phyloP scores from a whole-genome alignment of 2,329 filamentous ascomycete genomes.

The Penicillium brasilianum region DNA sequence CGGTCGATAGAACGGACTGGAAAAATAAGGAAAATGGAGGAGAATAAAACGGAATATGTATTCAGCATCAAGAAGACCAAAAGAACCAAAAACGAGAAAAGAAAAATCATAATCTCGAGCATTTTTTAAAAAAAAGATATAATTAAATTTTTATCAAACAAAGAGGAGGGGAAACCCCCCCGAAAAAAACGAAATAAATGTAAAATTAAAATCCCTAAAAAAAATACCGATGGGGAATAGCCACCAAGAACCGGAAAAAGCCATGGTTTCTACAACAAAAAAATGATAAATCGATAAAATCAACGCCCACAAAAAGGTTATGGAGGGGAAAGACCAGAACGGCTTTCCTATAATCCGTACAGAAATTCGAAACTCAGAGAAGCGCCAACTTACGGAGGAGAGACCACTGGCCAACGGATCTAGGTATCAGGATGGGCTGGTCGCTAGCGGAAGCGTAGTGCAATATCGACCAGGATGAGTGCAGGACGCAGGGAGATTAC shows the following conservation, averaged over 20 bases:
- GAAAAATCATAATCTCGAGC: not conserved
- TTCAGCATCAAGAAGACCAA: not conserved
- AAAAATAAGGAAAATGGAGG: conserved; percentile 20
- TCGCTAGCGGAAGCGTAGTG: conserved; percentile 46
- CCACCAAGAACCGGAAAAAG: not conserved
- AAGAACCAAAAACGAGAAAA: not conserved
- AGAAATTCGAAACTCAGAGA: not conserved
- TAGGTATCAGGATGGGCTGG: conserved; percentile 40
- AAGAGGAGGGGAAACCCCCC: not conserved
- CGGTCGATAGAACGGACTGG: not conserved
- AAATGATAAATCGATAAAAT: conserved; percentile 23
- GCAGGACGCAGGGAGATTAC: conserved; percentile 39
- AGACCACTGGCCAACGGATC: conserved; percentile 28
- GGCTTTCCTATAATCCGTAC: not conserved
- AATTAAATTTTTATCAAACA: not conserved
- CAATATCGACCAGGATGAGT: conserved; percentile 46
- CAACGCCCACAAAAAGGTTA: not conserved
- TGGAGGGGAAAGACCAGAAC: conserved; percentile 9
- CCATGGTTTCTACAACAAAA: not conserved
- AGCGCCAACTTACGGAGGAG: conserved; percentile 11
- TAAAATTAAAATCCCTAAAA: not conserved
- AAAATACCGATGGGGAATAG: conserved; percentile 1
- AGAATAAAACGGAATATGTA: not conserved
- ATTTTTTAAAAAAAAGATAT: not conserved
- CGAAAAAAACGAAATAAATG: too few species aligned